A percentile compares a stretch with the other conserved stretches of the same genome.
Conservation (phyloP, 2,329 filamentous ascomycete genomes). For the Alternaria longipes region DNA sequence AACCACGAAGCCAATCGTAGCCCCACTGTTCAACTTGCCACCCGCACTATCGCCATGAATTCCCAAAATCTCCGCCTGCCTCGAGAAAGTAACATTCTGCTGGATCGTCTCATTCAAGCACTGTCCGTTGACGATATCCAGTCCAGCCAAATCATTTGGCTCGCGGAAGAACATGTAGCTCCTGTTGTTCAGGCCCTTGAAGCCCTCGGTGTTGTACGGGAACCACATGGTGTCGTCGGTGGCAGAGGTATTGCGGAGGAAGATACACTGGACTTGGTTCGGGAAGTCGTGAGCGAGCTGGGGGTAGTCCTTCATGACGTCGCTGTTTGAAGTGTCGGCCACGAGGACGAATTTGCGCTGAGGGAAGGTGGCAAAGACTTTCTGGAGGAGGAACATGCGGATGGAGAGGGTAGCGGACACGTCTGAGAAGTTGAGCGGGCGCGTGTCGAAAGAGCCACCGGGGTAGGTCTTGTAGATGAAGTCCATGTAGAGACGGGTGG, state of each 20-base stretch:
- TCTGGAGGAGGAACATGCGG: slow-evolving; percentile 73
- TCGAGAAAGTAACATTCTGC: slow-evolving; percentile 75
- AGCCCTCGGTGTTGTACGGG: slow-evolving; percentile 78
- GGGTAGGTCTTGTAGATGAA: slow-evolving; percentile 82
- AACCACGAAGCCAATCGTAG: slow-evolving; percentile 45
- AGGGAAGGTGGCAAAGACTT: slow-evolving; percentile 78
- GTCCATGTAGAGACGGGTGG: slow-evolving; percentile 80
- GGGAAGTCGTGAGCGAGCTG: slow-evolving; percentile 72
- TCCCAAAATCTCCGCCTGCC: slow-evolving; percentile 48
- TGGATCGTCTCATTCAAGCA: slow-evolving; percentile 71
- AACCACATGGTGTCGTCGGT: slow-evolving; percentile 74
- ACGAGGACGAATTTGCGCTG: slow-evolving; percentile 78
- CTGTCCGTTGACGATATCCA: slow-evolving; percentile 73
- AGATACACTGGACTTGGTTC: slow-evolving; percentile 78
- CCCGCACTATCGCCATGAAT: slow-evolving; percentile 44
- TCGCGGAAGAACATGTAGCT: slow-evolving; percentile 83
- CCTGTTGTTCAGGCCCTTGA: slow-evolving; percentile 70
- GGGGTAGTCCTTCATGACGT: slow-evolving; percentile 74
- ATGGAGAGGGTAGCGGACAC: slow-evolving; percentile 75
- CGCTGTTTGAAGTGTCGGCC: slow-evolving; percentile 78
- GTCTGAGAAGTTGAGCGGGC: slow-evolving; percentile 80
- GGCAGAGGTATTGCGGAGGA: slow-evolving; percentile 76
- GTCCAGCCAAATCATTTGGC: slow-evolving; percentile 71
- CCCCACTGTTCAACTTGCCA: slow-evolving; percentile 35
- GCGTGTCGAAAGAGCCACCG: slow-evolving; percentile 77